Evolutionary conservation across 1,139 yeast species (phyloP), one percentile per base, ranked within the genome.

Genomic region (Yamadazyma sp.): DNA sequence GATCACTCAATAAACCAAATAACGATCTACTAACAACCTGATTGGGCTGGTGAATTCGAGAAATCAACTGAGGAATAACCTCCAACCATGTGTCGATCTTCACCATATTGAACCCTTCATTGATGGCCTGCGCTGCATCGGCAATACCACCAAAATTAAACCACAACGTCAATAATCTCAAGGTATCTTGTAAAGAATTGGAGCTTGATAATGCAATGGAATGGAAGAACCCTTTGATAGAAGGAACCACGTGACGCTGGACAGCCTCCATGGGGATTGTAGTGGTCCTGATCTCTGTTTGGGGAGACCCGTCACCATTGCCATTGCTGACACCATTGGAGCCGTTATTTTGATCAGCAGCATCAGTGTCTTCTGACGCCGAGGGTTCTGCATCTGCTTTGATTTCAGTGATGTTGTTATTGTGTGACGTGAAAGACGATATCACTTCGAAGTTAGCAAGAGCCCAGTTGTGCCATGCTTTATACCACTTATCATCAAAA

Each of bases 381-480:
- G 50, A 47, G 14, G 47, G 52, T 31, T 52, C 67, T 12, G 49
- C 41, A 24, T 54, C 35, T 2, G 44, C 60, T 32, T 54, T 54
- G 31, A 46, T 55, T 51, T 58, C 53, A 43, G 67, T 41, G 29
- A 50, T 43, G 30, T 56, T 57, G 29, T 57, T 59, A 29, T 57
- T 59, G 37, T 66, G 72, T 11, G 76, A 62, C 0, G 81, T 74
- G 49, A 70, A 70, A 37, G 84, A 71, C 0, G 96, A 85, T 21
- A 92, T 86, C 1, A 90, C 97, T 56, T 90, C 97, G 58, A 89
- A 94, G 59, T 94, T 94, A 0, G 98, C 97, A 53, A 94, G 68
- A 0, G 98, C 98, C 99, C 99, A 94, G 56, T 89, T 90, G 56
- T 94, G 99, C 98, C 98, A 94, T 16, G 98, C 98, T 54, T 94